Base-by-base conservation (phyloP, 176 grass and related monocot genomes). In the Aegilops speltoides region DNA sequence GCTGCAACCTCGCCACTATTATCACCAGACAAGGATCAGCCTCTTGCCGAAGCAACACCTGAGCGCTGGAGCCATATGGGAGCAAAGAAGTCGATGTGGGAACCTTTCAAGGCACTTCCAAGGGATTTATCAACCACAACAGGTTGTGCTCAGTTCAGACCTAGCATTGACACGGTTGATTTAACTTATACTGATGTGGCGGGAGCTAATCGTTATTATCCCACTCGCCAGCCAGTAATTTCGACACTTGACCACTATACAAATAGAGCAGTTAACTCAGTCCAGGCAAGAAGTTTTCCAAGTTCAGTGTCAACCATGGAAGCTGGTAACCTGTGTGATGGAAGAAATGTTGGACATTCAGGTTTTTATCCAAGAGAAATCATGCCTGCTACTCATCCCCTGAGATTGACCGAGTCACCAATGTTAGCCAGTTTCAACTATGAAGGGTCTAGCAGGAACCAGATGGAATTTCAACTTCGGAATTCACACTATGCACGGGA, bases 351-450 rank as follows among this genome's bases (percentile, higher is more conserved):
- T 60, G 63, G 73, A 41, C 48, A 88, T 9, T 46, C 45, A 45
- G 41, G 82, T 78, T 36, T 86, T 11, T 86, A 87, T 81, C 83
- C 41, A 77, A 94, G 84, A 32, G 92, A 94, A 73, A 22, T 79
- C 61, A 88, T 98, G 77, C 80, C 87, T 38, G 85, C 87, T 10
- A 85, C 89, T 33, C 84, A 91, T 87, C 89, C 94, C 65, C 86
- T 94, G 76, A 89, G 86, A 73, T 76, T 93, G 13, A 84, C 95
- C 73, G 88, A 98, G 84, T 65, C 85, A 68, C 85, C 85, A 76
- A 89, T 69, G 13, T 38, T n/a, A 19, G 62, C 76, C 38, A 84
- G 11, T 69, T 80, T 16, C 84, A 83, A 68, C 40, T 89, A 89
- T 80, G 68, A 64, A 78, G 71, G 52, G 16, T 78, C 76, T 64